Evolutionary conservation across 345 rosid genomes (phyloP), one percentile per base, ranked within the genome.

Genomic region (Bruguiera sexangula): DNA sequence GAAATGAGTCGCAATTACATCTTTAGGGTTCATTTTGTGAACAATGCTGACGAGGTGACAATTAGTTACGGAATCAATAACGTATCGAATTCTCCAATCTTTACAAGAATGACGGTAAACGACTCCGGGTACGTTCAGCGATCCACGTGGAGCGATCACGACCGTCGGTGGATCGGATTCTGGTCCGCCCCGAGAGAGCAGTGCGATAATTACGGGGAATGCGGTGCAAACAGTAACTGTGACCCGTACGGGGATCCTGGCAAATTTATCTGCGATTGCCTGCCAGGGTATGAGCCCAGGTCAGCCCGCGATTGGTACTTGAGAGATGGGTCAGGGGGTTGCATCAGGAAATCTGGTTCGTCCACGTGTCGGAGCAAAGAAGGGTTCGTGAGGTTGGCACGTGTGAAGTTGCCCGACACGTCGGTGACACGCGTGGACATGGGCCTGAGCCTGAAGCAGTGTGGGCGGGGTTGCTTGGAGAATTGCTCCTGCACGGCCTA

Each of bases 211-310:
- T 89, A 88, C 50, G 36, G 68, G 19, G 73, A 78, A 36, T 94
- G 97, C 51, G 98, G 98, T 7, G 72, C 74, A 8, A 85, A 88
- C 51, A 59, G 82, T 69, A 76, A 76, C 9, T 89, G 97, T 7
- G 80, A 86, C 73, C 70, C 83, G 0, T 65, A 71, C 6, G 48
- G 16, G 1, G 80, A 69, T 69, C 76, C 37, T 29, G 46, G 4
- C 81, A 86, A 63, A 55, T 89, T 92, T 63, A 77, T 74, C 16
- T 89, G 97, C 69, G 63, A 68, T 3, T 93, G 98, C 70, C 43
- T 89, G 0, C 94, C 93, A 0, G 97, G 97, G 2, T 89, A 82
- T 54, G 83, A 80, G 53, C 98, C 98, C 11, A 86, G 69, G 55
- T 82, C 69, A 2, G 81, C 82, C 0, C 21, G 30, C 0, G 89